A percentile compares a stretch with the other conserved stretches of the same genome.
Evolutionary conservation across 1,284 basidiomycete genomes (phyloP).

Genomic region (Porogramme epimiltina): DNA sequence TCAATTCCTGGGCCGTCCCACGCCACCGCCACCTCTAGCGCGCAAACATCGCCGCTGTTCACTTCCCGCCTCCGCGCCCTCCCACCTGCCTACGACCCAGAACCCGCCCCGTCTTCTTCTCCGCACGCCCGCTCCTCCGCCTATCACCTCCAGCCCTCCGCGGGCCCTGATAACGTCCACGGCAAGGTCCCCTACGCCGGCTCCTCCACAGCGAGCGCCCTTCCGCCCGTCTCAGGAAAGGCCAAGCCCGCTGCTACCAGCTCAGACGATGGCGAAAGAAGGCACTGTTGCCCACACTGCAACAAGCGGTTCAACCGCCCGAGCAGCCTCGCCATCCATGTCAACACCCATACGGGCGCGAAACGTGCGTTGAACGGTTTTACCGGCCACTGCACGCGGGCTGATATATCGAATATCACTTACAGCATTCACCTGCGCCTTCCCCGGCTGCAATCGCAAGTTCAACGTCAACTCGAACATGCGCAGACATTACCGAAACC

Average conservation of each 20-base stretch:
- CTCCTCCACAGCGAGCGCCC: neutral
- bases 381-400: neutral
- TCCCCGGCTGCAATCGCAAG: conserved; percentile 39
- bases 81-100: neutral
- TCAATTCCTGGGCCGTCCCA: neutral
- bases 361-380: conserved; percentile 34
- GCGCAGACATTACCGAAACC: conserved; percentile 43
- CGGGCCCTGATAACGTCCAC: neutral
- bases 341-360: conserved; percentile 44
- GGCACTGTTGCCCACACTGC: conserved; percentile 41
- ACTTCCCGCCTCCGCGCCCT: neutral
- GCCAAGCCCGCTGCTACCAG: neutral
- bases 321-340: conserved; percentile 44
- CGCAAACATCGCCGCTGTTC: too few species aligned
- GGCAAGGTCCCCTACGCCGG: conserved; percentile 11
- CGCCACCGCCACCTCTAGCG: conserved; percentile 3
- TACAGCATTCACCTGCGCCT: conserved; percentile 39
- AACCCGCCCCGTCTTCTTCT: neutral
- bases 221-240: neutral
- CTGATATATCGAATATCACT: neutral
- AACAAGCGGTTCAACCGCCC: conserved; percentile 46
- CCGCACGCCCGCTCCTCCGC: neutral
- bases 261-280: conserved; percentile 28
- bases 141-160: conserved; percentile 2
- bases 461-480: conserved; percentile 50